Percentiles rank a stretch among this genome's conserved stretches.
These are phyloP conservation scores for Pseudogymnoascus destructans DNA, from an alignment of 2,329 filamentous ascomycete species.

Conservation along the genomic window DNA sequence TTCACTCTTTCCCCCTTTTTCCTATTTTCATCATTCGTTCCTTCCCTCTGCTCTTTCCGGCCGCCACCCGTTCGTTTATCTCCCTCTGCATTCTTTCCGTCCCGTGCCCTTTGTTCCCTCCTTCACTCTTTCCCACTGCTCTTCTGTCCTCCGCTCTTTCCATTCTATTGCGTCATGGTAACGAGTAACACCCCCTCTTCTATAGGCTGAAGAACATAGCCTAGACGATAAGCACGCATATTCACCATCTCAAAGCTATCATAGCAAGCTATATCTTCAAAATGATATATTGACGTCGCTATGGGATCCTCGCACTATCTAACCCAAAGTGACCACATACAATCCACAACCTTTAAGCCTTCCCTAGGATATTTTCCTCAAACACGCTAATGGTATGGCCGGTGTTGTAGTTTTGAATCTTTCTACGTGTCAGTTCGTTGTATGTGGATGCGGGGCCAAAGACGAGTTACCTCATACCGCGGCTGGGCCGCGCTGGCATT, in stretches of 20 bases:
- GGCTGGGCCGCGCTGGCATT: neutral
- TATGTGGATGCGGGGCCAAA: neutral
- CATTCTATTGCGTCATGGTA: neutral
- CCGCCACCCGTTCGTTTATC: too few species aligned
- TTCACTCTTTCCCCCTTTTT: neutral
- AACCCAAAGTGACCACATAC: neutral
- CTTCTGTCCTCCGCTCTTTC: neutral
- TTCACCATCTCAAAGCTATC: neutral
- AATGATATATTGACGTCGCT: neutral
- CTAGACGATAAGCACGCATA: neutral
- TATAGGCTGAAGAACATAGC: neutral
- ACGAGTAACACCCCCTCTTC: neutral
- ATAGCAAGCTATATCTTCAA: neutral
- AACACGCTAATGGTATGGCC: neutral
- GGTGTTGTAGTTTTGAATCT: neutral
- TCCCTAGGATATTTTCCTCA: neutral
- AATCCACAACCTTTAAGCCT: neutral
- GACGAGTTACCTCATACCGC: neutral
- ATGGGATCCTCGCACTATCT: neutral
- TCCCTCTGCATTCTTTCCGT: too few species aligned
- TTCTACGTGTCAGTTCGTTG: neutral
- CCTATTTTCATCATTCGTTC: neutral
- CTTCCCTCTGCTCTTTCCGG: too few species aligned
- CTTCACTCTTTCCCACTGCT: neutral
- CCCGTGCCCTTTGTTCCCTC: too few species aligned